A percentile compares a stretch with the other conserved stretches of the same genome.
phyloP scores from a whole-genome alignment of 2,329 filamentous ascomycete genomes.

The Nectriaceae sp. region DNA sequence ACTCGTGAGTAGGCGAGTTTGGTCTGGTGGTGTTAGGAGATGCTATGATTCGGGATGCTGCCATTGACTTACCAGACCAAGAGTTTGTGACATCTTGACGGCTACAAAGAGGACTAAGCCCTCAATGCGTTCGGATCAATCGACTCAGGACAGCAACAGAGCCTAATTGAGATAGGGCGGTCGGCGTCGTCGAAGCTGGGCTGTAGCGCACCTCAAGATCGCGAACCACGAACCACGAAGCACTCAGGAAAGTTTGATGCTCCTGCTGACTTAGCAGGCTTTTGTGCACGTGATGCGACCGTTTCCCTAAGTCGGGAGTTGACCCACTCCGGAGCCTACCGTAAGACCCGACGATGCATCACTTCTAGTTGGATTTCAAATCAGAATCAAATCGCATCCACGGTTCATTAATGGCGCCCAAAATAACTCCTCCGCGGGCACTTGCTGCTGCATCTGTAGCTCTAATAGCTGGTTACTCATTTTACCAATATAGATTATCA shows the following conservation, averaged over 20 bases:
- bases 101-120: conserved; percentile 15
- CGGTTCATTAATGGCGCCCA: conserved; percentile 28
- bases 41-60: background rate
- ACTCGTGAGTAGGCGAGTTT: conserved; percentile 93
- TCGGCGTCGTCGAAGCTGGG: conserved; percentile 18
- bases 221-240: conserved; percentile 9
- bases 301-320: conserved; percentile 22
- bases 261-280: conserved; percentile 27
- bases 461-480: conserved; percentile 30
- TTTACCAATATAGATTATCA: conserved; percentile 29
- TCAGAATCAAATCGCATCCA: conserved; percentile 24
- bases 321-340: conserved; percentile 17
- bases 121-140: conserved; percentile 16
- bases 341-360: conserved; percentile 22
- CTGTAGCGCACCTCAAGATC: conserved; percentile 22
- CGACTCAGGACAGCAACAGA: conserved; percentile 11
- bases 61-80: conserved; percentile 64
- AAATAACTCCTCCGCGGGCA: conserved; percentile 27
- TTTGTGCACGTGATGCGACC: conserved; percentile 19
- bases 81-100: conserved; percentile 72
- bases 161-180: conserved; percentile 9
- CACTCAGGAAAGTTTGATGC: conserved; percentile 31
- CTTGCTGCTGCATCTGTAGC: conserved; percentile 31
- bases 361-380: conserved; percentile 38
- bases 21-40: conserved; percentile 59